Conservation (phyloP, 1,284 basidiomycete genomes). For the Volvariella surrecta region DNA sequence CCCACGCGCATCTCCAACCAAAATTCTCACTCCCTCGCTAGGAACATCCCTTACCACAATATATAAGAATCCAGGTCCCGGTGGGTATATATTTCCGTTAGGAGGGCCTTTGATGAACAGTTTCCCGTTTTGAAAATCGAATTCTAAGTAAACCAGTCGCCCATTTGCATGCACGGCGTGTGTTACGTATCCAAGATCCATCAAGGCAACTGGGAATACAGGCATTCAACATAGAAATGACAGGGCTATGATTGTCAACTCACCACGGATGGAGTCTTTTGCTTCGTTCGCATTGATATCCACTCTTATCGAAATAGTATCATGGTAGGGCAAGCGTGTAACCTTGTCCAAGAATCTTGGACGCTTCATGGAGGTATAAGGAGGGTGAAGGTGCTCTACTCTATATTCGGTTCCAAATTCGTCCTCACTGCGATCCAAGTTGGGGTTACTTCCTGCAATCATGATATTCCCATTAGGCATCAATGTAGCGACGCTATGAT, state of each 20-base stretch:
- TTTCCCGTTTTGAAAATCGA: conserved; percentile 24
- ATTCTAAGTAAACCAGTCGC: conserved; percentile 60
- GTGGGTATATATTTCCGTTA: conserved; percentile 58
- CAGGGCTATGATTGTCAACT: neutral
- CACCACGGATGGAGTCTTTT: conserved; percentile 17
- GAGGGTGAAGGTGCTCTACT: conserved; percentile 68
- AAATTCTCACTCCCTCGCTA: conserved; percentile 54
- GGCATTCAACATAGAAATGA: neutral
- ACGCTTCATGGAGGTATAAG: conserved; percentile 54
- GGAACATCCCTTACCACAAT: conserved; percentile 64
- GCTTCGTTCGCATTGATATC: conserved; percentile 31
- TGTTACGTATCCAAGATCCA: conserved; percentile 75
- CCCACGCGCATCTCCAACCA: conserved; percentile 59
- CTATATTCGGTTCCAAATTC: conserved; percentile 73
- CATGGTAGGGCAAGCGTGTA: conserved; percentile 21
- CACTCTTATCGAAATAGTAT: conserved; percentile 22
- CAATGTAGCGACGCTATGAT: conserved; percentile 74
- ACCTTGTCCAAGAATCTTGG: conserved; percentile 39
- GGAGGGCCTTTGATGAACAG: conserved; percentile 53
- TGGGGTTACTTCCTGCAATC: conserved; percentile 81
- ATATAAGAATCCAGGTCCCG: conserved; percentile 76
- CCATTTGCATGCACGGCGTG: conserved; percentile 75
- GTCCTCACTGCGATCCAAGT: conserved; percentile 63
- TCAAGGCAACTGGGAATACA: conserved; percentile 48
- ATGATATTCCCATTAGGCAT: conserved; percentile 64